Percentiles rank a stretch among this genome's conserved stretches.
phyloP scores from a whole-genome alignment of 176 grass and related monocot genomes.

The Cenchrus fungigraminus region DNA sequence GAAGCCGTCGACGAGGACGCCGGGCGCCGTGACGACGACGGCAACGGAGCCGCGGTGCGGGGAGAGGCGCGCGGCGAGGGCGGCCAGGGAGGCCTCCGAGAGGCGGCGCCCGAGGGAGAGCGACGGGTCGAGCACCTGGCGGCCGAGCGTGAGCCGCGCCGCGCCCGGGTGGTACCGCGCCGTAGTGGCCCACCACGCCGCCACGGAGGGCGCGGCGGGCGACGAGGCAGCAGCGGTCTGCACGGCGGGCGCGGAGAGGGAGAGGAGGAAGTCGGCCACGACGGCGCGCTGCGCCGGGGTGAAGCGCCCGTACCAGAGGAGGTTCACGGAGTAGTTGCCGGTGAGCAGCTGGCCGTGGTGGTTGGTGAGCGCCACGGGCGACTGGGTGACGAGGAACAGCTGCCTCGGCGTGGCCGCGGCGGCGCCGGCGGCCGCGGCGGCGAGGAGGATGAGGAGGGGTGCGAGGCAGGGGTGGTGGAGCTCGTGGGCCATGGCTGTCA shows the following conservation, averaged over 20 bases:
- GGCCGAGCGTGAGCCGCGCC: constrained; percentile 58
- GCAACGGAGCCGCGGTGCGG: constrained; percentile 64
- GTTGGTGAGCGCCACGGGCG: constrained; percentile 63
- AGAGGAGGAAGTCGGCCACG: constrained; percentile 67
- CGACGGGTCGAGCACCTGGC: constrained; percentile 53
- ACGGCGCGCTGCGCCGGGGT: constrained; percentile 63
- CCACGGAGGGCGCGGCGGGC: constrained; percentile 50
- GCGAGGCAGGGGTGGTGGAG: background rate
- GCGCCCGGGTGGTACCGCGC: constrained; percentile 58
- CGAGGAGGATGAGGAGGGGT: constrained; percentile 25
- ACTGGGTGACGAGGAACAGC: constrained; percentile 60
- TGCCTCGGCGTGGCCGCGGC: constrained; percentile 43
- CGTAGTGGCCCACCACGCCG: constrained; percentile 74
- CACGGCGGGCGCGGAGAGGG: constrained; percentile 37
- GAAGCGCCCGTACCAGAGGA: constrained; percentile 82
- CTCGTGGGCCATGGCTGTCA: constrained; percentile 46
- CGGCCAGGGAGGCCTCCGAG: constrained; percentile 38
- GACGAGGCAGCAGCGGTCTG: background rate
- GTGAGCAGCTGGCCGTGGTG: constrained; percentile 72
- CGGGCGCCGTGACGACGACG: constrained; percentile 52
- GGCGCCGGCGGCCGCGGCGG: background rate
- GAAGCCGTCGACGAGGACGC: constrained; percentile 70
- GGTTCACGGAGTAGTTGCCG: constrained; percentile 65
- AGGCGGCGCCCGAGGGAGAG: constrained; percentile 54
- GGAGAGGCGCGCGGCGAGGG: constrained; percentile 53